Percentiles rank a stretch among this genome's conserved stretches.
Evolutionary conservation across 1,284 basidiomycete species (phyloP).

Genomic region (Tetrapyrgos nigripes): DNA sequence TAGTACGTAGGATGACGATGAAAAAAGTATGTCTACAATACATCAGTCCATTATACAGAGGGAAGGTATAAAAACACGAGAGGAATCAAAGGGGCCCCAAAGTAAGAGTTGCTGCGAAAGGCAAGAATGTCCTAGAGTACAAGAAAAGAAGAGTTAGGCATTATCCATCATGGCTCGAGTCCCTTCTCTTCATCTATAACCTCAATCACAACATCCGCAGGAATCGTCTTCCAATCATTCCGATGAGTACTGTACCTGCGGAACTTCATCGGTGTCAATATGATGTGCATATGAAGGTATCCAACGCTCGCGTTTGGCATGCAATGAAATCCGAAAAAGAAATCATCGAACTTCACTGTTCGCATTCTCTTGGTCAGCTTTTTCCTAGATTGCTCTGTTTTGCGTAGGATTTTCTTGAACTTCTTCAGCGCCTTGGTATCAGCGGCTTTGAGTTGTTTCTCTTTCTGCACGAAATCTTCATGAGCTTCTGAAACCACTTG

Average conservation of each 20-base stretch:
- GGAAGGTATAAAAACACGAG: no score
- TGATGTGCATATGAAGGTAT: slow-evolving; percentile 15
- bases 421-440: no score
- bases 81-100: no score
- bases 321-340: slow-evolving; percentile 8
- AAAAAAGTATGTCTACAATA: no score
- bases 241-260: slow-evolving; percentile 3
- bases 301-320: slow-evolving; percentile 15
- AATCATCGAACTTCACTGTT: neutral
- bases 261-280: neutral
- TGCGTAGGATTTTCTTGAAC: no score
- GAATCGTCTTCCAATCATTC: slow-evolving; percentile 15
- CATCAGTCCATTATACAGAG: no score
- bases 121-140: no score
- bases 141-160: no score
- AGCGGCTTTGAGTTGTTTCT: neutral
- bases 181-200: neutral
- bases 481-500: neutral
- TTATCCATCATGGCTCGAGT: no score
- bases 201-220: slow-evolving; percentile 9
- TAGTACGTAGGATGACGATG: no score
- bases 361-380: neutral
- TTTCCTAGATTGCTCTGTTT: neutral
- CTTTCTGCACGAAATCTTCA: neutral
- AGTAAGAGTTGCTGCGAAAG: no score